Conservation (phyloP, 2,329 filamentous ascomycete species). For the Furcasterigmium sp. region DNA sequence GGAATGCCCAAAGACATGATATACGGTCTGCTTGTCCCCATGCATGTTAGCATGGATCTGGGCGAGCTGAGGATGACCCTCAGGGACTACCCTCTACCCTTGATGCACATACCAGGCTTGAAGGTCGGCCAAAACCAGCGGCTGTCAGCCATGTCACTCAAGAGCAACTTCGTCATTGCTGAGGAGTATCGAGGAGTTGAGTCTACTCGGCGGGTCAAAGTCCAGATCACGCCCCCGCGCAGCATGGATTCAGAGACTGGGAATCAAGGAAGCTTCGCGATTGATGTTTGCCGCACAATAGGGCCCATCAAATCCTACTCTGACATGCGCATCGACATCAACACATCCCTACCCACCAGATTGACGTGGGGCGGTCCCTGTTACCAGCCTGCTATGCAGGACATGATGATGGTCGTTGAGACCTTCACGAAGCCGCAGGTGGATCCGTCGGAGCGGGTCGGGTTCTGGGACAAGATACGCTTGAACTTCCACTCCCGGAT, state of each 20-base stretch:
- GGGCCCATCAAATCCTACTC: conserved; percentile 96
- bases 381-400: conserved; percentile 95
- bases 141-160: conserved; percentile 75
- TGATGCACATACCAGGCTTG: conserved; percentile 84
- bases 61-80: conserved; percentile 82
- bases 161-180: conserved; percentile 89
- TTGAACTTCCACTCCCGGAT: conserved; percentile 91
- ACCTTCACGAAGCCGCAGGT: conserved; percentile 94
- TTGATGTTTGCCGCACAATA: conserved; percentile 86
- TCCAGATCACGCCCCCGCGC: conserved; percentile 76
- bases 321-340: conserved; percentile 86
- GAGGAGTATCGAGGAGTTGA: conserved; percentile 83
- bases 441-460: conserved; percentile 87
- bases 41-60: conserved; percentile 85
- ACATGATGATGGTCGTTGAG: conserved; percentile 99
- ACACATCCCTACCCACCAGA: conserved; percentile 83
- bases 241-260: conserved; percentile 50
- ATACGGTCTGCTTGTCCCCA: conserved; percentile 83
- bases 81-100: conserved; percentile 87
- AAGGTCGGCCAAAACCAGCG: conserved; percentile 74
- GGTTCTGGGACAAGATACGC: conserved; percentile 98
- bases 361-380: conserved; percentile 91
- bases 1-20: conserved; percentile 90
- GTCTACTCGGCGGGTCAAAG: conserved; percentile 73
- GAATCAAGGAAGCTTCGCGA: conserved; percentile 63